Percentiles rank a stretch among this genome's conserved stretches.
Evolutionary conservation across 331 rosid species (phyloP).

Genomic region (Arachis monticola): DNA sequence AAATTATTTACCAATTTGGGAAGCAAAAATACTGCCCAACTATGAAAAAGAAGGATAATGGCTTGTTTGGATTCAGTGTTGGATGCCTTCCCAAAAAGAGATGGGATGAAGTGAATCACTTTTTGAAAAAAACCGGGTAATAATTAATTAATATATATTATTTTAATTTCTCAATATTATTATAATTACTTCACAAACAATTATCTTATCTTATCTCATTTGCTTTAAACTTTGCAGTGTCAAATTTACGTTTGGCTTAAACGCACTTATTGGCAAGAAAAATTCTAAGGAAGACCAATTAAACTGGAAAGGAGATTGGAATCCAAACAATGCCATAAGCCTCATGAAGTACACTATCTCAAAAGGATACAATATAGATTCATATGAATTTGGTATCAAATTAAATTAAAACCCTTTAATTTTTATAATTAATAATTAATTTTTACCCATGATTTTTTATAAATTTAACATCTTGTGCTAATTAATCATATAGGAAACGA

Average conservation of each 20-base stretch:
- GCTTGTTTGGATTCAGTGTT: slow-evolving; percentile 55
- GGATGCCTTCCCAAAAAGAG: slow-evolving; percentile 53
- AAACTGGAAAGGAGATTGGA: slow-evolving; percentile 65
- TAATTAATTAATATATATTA: too few relatives aligned
- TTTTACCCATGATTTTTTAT: background rate
- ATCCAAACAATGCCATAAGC: slow-evolving; percentile 51
- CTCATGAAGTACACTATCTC: slow-evolving; percentile 56
- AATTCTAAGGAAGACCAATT: slow-evolving; percentile 30
- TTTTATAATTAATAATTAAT: too few relatives aligned
- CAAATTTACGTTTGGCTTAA: slow-evolving; percentile 63
- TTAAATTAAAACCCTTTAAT: too few relatives aligned
- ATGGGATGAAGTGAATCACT: slow-evolving; percentile 60
- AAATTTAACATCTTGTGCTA: background rate
- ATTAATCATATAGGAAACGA: slow-evolving; percentile 57
- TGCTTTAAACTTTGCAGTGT: slow-evolving; percentile 39
- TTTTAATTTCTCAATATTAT: background rate
- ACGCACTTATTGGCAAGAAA: slow-evolving; percentile 61
- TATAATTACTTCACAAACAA: background rate
- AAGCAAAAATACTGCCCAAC: slow-evolving; percentile 29
- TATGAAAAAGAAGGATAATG: slow-evolving; percentile 24
- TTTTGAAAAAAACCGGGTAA: slow-evolving; percentile 55
- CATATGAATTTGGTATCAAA: slow-evolving; percentile 69
- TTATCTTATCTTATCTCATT: too few relatives aligned
- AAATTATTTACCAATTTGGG: slow-evolving; percentile 57
- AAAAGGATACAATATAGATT: slow-evolving; percentile 70